Evolutionary conservation across 23 red algal genomes (phyloP).

Genomic region (Cyanidium caldarium): DNA sequence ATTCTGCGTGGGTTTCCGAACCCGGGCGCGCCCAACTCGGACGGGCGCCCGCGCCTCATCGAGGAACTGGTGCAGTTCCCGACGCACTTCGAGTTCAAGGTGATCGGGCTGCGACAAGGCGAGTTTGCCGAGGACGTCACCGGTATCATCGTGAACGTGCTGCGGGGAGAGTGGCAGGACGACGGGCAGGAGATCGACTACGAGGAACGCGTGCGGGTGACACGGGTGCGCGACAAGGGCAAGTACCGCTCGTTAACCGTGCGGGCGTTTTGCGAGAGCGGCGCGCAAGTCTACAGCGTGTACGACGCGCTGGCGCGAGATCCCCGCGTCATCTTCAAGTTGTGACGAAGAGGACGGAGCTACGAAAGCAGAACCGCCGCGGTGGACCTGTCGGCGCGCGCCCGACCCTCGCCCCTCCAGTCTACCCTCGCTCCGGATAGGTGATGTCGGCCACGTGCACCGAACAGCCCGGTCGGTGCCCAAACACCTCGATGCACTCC

Average conservation of each 20-base stretch:
- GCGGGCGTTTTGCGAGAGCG: constrained; percentile 57
- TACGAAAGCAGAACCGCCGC: too few species aligned
- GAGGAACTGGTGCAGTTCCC: constrained; percentile 94
- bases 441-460: neutral
- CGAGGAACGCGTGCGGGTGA: constrained; percentile 35
- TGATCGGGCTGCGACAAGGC: constrained; percentile 73
- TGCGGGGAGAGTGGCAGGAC: constrained; percentile 13
- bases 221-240: constrained; percentile 30
- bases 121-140: constrained; percentile 84
- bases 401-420: neutral
- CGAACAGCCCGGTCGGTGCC: neutral
- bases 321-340: constrained; percentile 17
- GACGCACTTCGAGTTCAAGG: constrained; percentile 81
- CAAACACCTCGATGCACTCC: constrained; percentile 35
- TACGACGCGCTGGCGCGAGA: constrained; percentile 70
- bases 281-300: constrained; percentile 71
- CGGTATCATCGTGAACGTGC: constrained; percentile 33
- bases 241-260: constrained; percentile 66
- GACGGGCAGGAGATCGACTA: neutral
- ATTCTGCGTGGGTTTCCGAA: constrained; percentile 69
- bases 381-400: neutral
- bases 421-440: too few species aligned
- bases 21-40: constrained; percentile 18
- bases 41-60: constrained; percentile 31
- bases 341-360: too few species aligned